These are phyloP conservation scores for Mycena vitilis DNA, from an alignment of 768 basidiomycete genomes.

Conservation along the genomic window DNA sequence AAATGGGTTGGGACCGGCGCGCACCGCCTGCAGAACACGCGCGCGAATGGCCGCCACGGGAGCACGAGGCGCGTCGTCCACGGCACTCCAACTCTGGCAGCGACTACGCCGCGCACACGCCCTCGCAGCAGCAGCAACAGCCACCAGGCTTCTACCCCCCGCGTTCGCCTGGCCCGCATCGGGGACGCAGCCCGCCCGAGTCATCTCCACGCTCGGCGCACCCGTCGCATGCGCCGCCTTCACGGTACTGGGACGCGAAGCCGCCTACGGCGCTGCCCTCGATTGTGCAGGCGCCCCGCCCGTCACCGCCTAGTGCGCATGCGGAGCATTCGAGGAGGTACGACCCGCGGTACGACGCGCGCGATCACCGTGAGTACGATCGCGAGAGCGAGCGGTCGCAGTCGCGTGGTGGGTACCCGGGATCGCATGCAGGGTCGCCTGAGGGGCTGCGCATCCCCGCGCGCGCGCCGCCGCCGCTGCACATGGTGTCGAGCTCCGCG, in stretches of 20 bases:
- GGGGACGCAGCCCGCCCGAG: conserved; percentile 64
- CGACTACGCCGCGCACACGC: conserved; percentile 47
- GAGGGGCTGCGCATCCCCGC: conserved; percentile 41
- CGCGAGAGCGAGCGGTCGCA: conserved; percentile 50
- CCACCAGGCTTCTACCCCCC: conserved; percentile 50
- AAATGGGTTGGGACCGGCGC: conserved; percentile 72
- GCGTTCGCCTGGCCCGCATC: conserved; percentile 54
- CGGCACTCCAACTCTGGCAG: conserved; percentile 46
- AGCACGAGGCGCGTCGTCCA: conserved; percentile 54
- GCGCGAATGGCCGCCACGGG: conserved; percentile 37
- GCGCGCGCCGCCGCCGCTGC: conserved; percentile 40
- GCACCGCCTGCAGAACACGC: conserved; percentile 47
- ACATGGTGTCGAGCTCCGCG: conserved; percentile 21
- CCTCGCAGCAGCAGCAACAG: conserved; percentile 42
- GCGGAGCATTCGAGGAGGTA: conserved; percentile 67
- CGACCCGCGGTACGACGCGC: conserved; percentile 71
- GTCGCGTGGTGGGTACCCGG: conserved; percentile 50
- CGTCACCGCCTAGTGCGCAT: conserved; percentile 47
- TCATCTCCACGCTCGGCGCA: conserved; percentile 70
- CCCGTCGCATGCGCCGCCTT: conserved; percentile 45
- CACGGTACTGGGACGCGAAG: conserved; percentile 74
- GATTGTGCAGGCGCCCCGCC: conserved; percentile 48
- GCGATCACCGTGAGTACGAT: conserved; percentile 49
- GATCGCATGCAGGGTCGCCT: conserved; percentile 55
- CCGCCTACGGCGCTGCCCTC: conserved; percentile 53